Conservation (phyloP, 192 early-diverging fungal species). For the Irineochytrium annulatum region DNA sequence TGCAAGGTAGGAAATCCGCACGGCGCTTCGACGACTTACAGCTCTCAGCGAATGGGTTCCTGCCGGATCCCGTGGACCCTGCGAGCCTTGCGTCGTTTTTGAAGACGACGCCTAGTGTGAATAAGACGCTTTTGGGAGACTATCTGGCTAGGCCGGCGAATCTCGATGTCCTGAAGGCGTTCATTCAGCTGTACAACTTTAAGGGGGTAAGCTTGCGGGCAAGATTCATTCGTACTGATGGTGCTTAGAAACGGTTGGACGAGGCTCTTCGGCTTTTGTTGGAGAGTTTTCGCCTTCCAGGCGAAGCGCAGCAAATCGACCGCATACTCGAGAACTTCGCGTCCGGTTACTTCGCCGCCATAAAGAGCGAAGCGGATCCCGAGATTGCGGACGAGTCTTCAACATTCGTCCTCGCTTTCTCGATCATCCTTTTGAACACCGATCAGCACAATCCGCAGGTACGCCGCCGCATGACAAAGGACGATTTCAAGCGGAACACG, state of each 20-base stretch:
- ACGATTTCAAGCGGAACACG: constrained; percentile 86
- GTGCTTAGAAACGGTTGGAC: constrained; percentile 80
- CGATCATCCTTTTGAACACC: constrained; percentile 97
- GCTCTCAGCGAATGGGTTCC: constrained; percentile 36
- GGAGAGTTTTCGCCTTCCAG: constrained; percentile 91
- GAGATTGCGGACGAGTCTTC: constrained; percentile 79
- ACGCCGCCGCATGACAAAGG: constrained; percentile 76
- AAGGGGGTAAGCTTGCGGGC: constrained; percentile 53
- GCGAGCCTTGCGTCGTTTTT: constrained; percentile 70
- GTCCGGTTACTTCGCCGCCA: constrained; percentile 67
- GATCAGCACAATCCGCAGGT: constrained; percentile 97
- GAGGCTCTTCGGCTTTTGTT: constrained; percentile 90
- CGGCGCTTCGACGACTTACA: constrained; percentile 1
- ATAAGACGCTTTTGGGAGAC: constrained; percentile 84
- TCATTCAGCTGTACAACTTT: constrained; percentile 85
- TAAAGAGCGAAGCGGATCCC: constrained; percentile 36
- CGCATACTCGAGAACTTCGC: constrained; percentile 92
- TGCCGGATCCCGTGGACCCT: constrained; percentile 45
- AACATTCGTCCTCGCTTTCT: constrained; percentile 84
- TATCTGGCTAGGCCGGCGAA: constrained; percentile 84
- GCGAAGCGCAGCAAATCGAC: constrained; percentile 97
- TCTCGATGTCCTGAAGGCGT: constrained; percentile 77
- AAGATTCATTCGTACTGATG: not conserved
- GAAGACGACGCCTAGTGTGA: constrained; percentile 74
- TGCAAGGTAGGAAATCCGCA: constrained; percentile 52